Evolutionary conservation across 78 protist species (phyloP).

Genomic region (Protostelium mycophagum): DNA sequence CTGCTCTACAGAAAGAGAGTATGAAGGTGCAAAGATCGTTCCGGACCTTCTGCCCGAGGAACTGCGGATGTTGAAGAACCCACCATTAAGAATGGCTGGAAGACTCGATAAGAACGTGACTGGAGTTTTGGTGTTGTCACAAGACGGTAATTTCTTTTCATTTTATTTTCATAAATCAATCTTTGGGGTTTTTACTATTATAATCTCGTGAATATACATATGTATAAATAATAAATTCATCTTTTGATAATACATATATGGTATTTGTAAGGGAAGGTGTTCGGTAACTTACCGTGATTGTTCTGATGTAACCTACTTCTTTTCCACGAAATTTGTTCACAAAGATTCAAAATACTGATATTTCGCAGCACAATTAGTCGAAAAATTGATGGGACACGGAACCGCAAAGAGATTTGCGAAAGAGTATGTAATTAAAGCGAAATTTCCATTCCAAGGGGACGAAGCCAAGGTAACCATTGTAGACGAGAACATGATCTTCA

Average conservation of each 20-base stretch:
- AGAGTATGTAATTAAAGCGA: neutral
- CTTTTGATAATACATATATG: conserved; percentile 31
- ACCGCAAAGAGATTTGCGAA: neutral
- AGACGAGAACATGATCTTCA: neutral
- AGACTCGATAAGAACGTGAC: conserved; percentile 64
- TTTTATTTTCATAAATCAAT: conserved; percentile 1
- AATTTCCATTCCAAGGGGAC: conserved; percentile 13
- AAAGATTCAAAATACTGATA: neutral
- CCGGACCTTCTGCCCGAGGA: conserved; percentile 39
- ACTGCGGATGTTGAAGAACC: conserved; percentile 1
- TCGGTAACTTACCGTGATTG: too few relatives aligned
- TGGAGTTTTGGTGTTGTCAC: conserved; percentile 51
- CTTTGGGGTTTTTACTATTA: neutral
- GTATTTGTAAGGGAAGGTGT: conserved; percentile 15
- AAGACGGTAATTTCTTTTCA: conserved; percentile 30
- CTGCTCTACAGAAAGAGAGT: conserved; percentile 22
- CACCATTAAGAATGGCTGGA: conserved; percentile 50
- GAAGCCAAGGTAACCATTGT: conserved; percentile 10
- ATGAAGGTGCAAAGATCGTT: conserved; percentile 35
- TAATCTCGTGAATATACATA: conserved; percentile 6
- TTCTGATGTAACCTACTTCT: too few relatives aligned
- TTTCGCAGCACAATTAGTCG: neutral
- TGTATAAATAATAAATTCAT: conserved; percentile 39
- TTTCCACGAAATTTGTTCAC: too few relatives aligned
- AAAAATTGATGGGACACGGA: neutral